Evolutionary conservation across 768 basidiomycete genomes (phyloP), one percentile per base, ranked within the genome.

Genomic region (Baorangia bicolor): DNA sequence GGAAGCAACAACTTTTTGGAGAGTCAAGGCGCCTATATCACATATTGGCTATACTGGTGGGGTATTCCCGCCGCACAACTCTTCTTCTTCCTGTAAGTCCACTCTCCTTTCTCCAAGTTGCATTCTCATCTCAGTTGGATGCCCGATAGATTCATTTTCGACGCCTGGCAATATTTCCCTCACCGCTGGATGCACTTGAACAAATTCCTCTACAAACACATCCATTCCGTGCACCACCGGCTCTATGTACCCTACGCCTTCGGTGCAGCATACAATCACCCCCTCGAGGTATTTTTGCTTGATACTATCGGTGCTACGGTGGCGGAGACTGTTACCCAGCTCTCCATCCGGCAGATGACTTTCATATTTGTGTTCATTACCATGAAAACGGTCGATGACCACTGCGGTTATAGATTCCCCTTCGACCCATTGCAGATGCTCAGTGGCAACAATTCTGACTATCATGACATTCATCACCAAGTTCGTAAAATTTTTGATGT

Each of bases 81-180:
- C 35, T 58, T 90, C 0, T 74, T 84, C 28, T 93, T 92, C 13
- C 88, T 94, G 96, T 97, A 68, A 69, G 94, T 86, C 8, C n/a
- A 23, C 11, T 21, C 42, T 5, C 23, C 18, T 28, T 31, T 2
- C 23, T 40, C 12, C 35, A 31, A 50, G 12, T 13, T 33, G 49
- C 45, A 27, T 6, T 14, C n/a, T 3, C 25, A 16, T 49, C 54
- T 49, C 54, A 35, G 18, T 41, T 35, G 40, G n/a, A n/a, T 48
- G 10, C 5, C 27, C 39, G 23, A n/a, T 20, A 96, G 96, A 78
- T 91, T 97, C 72, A 68, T 94, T 57, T 87, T 98, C 62, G 97
- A 99, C 75, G 94, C 94, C 31, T 97, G 94, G 93, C 95, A 99
- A 72, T 99, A 98, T 73, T 94, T 94, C 75, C 78, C 92, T 18